Percentiles rank a stretch among this genome's conserved stretches.
Conservation (phyloP, 2,329 filamentous ascomycete genomes). For the Pseudodiploospora longispora region DNA sequence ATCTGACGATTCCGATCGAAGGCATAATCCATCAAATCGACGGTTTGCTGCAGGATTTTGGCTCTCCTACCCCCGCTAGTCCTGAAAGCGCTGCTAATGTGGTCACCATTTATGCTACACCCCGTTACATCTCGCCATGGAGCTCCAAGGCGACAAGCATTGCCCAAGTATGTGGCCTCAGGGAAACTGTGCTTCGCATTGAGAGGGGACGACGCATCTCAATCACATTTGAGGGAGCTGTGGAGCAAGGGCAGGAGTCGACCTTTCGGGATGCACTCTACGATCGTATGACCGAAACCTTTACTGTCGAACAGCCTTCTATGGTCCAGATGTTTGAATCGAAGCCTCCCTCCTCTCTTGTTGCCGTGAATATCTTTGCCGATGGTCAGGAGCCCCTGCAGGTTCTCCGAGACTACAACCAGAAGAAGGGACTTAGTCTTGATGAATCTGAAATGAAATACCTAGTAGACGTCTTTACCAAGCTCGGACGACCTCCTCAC, state of each 20-base stretch:
- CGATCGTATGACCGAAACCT: conserved; percentile 92
- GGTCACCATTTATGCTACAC: conserved; percentile 63
- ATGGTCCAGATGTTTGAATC: conserved; percentile 74
- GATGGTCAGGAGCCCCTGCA: conserved; percentile 57
- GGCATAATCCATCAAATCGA: conserved; percentile 36
- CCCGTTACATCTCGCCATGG: conserved; percentile 90
- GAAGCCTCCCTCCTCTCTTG: conserved; percentile 51
- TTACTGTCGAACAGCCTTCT: conserved; percentile 59
- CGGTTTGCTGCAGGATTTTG: conserved; percentile 37
- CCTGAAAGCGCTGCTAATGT: conserved; percentile 34
- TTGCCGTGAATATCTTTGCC: conserved; percentile 66
- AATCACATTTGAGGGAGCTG: conserved; percentile 47
- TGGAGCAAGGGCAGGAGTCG: conserved; percentile 36
- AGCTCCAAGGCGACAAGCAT: conserved; percentile 94
- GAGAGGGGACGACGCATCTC: conserved; percentile 79
- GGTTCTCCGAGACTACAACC: conserved; percentile 75
- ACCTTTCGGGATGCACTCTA: conserved; percentile 65
- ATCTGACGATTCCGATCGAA: conserved; percentile 42
- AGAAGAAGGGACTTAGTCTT: conserved; percentile 73
- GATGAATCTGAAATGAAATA: conserved; percentile 90
- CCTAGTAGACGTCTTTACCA: conserved; percentile 55
- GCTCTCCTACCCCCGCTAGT: conserved; percentile 17
- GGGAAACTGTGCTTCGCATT: conserved; percentile 62
- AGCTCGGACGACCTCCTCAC: conserved; percentile 54
- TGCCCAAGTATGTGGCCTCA: conserved; percentile 80